Evolutionary conservation across 805 yeast genomes (phyloP), one percentile per base, ranked within the genome.

Genomic region (Wickerhamiella kurtzmanii): DNA sequence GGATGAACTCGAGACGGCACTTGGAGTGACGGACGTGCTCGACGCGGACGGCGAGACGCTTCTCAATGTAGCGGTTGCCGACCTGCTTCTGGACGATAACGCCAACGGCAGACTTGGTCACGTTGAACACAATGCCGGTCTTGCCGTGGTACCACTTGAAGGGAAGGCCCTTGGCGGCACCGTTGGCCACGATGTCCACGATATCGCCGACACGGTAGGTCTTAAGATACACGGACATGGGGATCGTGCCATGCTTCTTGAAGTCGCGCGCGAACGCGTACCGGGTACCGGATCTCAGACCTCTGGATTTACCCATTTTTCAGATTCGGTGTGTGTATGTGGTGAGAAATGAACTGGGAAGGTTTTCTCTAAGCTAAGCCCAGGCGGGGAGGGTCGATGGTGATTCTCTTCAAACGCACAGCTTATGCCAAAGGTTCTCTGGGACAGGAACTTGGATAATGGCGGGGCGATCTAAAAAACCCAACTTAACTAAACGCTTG

Each of bases 141-240:
- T 88, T 92, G 76, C 98, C 98, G 80, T 92, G 96, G 96, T 92
- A 92, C 83, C 78, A 88, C 79, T 92, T 92, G 87, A 86, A 95
- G 72, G 98, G 98, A 96, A 92, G 86, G 85, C 97, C 96, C 82
- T 89, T 88, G 73, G 92, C 97, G 62, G 98, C 79, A 80, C 96
- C 96, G 72, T 92, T 92, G 73, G 94, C 98, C 77, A 85, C 89
- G 79, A 92, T 88, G 75, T 92, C 98, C 68, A 92, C 98, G 65
- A 92, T 89, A 74, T 92, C 98, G 69, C 98, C 98, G 66, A 92
- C 96, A 75, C 80, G 87, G 94, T 92, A 92, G 70, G 79, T 75
- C 82, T 85, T 87, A 78, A 92, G 75, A 92, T 89, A 92, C 70
- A 94, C 84, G 62, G 96, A 84, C 79, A 92, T 76, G 60, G 95